Conservation (phyloP, 257 asterid genomes). For the Euphrasia confusa region DNA sequence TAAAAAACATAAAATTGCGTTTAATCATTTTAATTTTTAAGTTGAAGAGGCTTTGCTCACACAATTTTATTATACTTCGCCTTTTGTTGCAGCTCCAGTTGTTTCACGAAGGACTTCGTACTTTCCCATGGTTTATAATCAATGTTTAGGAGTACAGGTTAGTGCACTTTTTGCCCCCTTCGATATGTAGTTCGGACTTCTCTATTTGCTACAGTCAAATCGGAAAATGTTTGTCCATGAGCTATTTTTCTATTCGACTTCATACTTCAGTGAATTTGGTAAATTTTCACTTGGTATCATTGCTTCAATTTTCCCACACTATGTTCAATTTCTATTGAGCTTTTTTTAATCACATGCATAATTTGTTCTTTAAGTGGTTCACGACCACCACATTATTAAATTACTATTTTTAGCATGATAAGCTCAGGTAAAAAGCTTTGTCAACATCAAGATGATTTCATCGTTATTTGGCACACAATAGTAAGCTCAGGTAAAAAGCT, state of each 20-base stretch:
- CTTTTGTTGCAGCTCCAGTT: conserved; percentile 39
- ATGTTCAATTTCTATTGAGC: conserved; percentile 7
- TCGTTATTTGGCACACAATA: too few relatives aligned
- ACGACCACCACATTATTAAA: conserved; percentile 14
- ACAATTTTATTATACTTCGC: not conserved
- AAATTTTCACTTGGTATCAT: conserved; percentile 24
- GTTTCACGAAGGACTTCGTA: conserved; percentile 28
- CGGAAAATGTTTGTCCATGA: too few relatives aligned
- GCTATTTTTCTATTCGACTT: too few relatives aligned
- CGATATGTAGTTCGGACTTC: conserved; percentile 4
- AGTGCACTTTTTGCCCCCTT: conserved; percentile 21
- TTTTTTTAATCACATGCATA: not conserved
- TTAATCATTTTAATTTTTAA: too few relatives aligned
- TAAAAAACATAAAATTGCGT: not conserved
- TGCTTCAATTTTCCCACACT: conserved; percentile 19
- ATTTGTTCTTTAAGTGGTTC: not conserved
- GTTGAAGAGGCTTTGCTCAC: too few relatives aligned
- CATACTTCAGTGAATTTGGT: conserved; percentile 61
- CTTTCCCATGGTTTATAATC: conserved; percentile 28
- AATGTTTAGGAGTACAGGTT: conserved; percentile 30
- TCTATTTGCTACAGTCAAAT: conserved; percentile 4
- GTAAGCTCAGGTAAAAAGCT: conserved; percentile 5
- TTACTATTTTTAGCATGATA: conserved; percentile 5
- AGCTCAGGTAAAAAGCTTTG: too few relatives aligned
- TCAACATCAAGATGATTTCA: too few relatives aligned